Evolutionary conservation across 2,329 filamentous ascomycete species (phyloP), one percentile per base, ranked within the genome.

Genomic region (Magnaporthiopsis poae): DNA sequence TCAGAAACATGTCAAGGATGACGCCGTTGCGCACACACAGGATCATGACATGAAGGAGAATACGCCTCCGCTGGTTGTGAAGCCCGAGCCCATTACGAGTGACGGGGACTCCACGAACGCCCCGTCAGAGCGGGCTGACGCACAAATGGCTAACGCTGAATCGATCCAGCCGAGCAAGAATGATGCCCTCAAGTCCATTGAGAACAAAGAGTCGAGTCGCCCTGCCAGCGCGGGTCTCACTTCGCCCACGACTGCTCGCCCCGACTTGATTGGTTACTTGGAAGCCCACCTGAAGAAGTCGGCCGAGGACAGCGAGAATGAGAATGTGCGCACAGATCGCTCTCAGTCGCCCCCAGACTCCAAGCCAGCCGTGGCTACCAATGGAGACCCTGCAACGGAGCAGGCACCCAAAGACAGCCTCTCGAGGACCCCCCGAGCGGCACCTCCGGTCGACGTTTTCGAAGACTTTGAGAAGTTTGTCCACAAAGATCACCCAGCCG

Each of bases 1-100:
- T 67, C 69, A 72, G 39, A 62, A 70, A 5, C 68, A 69, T 15
- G 25, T 61, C 31, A 65, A 65, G 64, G 15, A 27, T 9, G 59
- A 65, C 18, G 9, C 46, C 9, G n/a, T 56, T 56, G 9, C 18
- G 21, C 36, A 64, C 62, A 56, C 35, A 3, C 62, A 64, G 25
- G 62, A 12, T 25, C 36, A 59, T 46, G 25, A 56, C 27, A 21
- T 56, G 18, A 56, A 56, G 46, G 46, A 56, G 46, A 56, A 56
- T 25, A n/a, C n/a, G 9, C 46, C 46, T 56, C 46, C 46, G 46
- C 46, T 5, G 46, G 21, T 25, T 56, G 7, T 9, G 21, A 25
- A 56, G 46, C 46, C n/a, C 18, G 46, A 56, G 5, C 21, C 46
- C 21, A 25, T 56, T 21, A n/a, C 21, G 18, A 56, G 8, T 9